Evolutionary conservation across 2,329 filamentous ascomycete genomes (phyloP).

Genomic region (Aspergillus terreus): DNA sequence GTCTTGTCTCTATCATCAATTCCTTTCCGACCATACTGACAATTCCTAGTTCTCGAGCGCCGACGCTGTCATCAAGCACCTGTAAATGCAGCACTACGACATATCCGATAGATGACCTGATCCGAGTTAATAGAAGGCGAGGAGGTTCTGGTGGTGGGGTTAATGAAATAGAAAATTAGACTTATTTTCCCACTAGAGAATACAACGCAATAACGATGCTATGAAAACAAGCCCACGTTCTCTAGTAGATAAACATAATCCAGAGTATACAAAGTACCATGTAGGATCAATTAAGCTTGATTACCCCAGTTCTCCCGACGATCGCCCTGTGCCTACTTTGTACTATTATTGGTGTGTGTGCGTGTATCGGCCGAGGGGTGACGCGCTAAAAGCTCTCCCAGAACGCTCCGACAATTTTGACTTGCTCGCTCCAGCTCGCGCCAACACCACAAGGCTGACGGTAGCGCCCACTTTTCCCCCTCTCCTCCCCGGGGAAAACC

Average conservation of each 20-base stretch:
- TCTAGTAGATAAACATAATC: background rate
- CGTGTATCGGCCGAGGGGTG: conserved; percentile 18
- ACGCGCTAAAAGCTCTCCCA: conserved; percentile 19
- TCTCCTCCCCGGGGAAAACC: background rate
- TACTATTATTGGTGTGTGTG: conserved; percentile 14
- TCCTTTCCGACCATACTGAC: background rate
- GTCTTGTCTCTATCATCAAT: conserved; percentile 3
- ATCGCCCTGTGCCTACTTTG: conserved; percentile 11
- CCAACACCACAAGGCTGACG: background rate
- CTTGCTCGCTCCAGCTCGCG: background rate
- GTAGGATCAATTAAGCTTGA: conserved; percentile 8
- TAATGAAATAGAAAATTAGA: conserved; percentile 22
- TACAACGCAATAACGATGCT: conserved; percentile 22
- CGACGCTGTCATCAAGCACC: conserved; percentile 35
- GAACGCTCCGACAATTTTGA: conserved; percentile 3
- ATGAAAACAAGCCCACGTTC: conserved; percentile 12
- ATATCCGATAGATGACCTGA: conserved; percentile 9
- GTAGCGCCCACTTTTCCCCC: background rate
- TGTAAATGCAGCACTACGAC: conserved; percentile 25
- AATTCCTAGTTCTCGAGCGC: conserved; percentile 34
- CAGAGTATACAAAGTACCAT: background rate
- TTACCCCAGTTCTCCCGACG: conserved; percentile 11
- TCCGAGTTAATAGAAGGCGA: conserved; percentile 14
- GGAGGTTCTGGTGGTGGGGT: conserved; percentile 12
- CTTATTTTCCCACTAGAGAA: conserved; percentile 14